Base-by-base conservation (phyloP, 768 basidiomycete species). In the Kwoniella heveanensis region DNA sequence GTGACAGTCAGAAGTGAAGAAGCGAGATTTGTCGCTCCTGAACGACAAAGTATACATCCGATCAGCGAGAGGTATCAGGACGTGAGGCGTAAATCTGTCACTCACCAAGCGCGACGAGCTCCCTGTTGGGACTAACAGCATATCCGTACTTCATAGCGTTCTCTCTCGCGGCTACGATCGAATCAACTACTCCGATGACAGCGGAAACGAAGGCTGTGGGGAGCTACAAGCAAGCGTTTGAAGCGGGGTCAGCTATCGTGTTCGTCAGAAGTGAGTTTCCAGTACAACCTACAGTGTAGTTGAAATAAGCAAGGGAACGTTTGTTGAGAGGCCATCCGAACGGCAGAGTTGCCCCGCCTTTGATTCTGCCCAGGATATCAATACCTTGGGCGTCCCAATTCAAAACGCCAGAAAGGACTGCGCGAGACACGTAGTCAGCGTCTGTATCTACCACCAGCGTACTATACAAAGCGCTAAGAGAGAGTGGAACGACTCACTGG, bases 131-230 rank as follows among this genome's bases (percentile, higher is more conserved):
- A 67, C 87, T 90, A 67, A 98, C 90, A 0, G 90, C 85, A 77
- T 97, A 88, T 2, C 91, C 90, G 73, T 88, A 97, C 13, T 88
- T 87, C 2, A 87, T 85, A 0, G 87, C 87, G 64, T 90, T 94
- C 77, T 97, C 93, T 73, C 98, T 96, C 1, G 95, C 95, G 0
- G 93, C 90, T 1, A 93, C 92, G 65, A 96, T 92, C 64, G 90
- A 91, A 77, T 99, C 95, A 64, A 99, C 82, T 78, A 94, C 96
- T 0, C 96, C 96, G 22, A 90, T 85, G 4, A 92, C 89, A 1
- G 90, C 92, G 1, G 90, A 88, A 1, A 92, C 93, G 27, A 78
- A 78, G 0, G 80, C 77, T 6, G 79, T 79, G 0, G 80, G 76
- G 48, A 81, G 72, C 78, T 80, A 60, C 5, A 8, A 8, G 54